Base-by-base conservation (phyloP, 2,329 filamentous ascomycete species). In the Pestalotiopsis sp. region DNA sequence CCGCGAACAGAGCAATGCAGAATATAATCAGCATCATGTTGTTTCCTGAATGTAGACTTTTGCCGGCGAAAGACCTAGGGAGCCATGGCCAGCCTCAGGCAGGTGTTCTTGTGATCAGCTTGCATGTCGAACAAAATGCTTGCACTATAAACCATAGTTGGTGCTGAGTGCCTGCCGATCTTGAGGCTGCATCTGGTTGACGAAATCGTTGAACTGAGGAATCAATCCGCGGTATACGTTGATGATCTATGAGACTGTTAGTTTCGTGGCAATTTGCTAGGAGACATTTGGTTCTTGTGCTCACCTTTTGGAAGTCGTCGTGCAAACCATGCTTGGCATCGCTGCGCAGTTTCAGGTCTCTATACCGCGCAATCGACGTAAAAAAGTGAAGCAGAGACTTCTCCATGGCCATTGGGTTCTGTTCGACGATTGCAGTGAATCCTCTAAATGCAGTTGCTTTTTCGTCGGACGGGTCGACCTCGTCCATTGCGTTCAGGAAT, bases 361-460 rank as follows among this genome's bases (percentile, higher is more conserved):
- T 88, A 79, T 94, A 97, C 69, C 88, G 86, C 17, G 95, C 93
- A 82, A 98, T 97, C 68, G 93, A 87, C 65, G 86, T 87, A 79
- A 99, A 97, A 81, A 96, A 97, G 68, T 92, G 88, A 45, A 92
- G 85, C 55, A 99, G 85, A 68, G 91, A 92, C 73, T 91, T 91
- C 81, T 98, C 96, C 89, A 99, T 95, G 2, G 94, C 94, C 77
- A 94, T 89, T 0, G 96, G 96, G 76, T 98, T 98, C 76, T 90
- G 89, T 70, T 92, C 88, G 3, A 98, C 92, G 62, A 97, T 88
- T 73, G 92, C 87, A 67, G 93, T 93, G 81, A 99, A 98, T 0
- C 96, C 96, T 75, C 93, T 90, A 79, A 98, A 93, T 0, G 96
- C 95, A 31, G 95, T 95, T 0, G 93, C 94, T 82, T 99, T 99